Percentiles rank a stretch among this genome's conserved stretches.
Evolutionary conservation across 768 basidiomycete species (phyloP).

Genomic region (Boletus fagicola): DNA sequence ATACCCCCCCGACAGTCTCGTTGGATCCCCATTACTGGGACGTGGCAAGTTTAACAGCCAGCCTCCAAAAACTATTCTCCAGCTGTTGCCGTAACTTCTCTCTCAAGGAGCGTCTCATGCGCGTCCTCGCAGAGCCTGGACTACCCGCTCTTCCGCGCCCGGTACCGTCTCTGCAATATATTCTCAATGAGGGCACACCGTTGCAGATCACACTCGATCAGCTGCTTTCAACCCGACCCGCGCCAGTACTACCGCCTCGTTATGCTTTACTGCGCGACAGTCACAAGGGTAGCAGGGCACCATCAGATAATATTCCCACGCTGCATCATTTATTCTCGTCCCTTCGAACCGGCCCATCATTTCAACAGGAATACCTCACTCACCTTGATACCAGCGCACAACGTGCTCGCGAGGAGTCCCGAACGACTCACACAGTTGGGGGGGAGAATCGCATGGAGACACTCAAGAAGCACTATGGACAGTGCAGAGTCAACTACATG

Average conservation of each 20-base stretch:
- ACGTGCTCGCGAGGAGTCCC: not conserved
- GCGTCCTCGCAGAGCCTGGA: too few species aligned
- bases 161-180: not conserved
- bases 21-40: too few species aligned
- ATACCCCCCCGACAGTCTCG: too few species aligned
- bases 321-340: not conserved
- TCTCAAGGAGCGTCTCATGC: too few species aligned
- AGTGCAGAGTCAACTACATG: not conserved
- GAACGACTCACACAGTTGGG: not conserved
- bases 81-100: too few species aligned
- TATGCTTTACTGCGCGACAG: not conserved
- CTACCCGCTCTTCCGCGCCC: too few species aligned
- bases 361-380: slow-evolving; percentile 4
- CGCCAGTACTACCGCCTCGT: not conserved
- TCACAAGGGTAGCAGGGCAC: not conserved
- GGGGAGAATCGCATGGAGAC: not conserved
- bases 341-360: not conserved
- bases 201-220: not conserved
- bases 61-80: too few species aligned
- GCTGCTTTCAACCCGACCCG: not conserved
- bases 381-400: not conserved
- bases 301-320: too few species aligned
- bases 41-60: too few species aligned
- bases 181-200: not conserved
- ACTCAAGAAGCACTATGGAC: not conserved